Percentiles rank a stretch among this genome's conserved stretches.
phyloP scores from a whole-genome alignment of 805 yeast species.

The Candida succiphila region DNA sequence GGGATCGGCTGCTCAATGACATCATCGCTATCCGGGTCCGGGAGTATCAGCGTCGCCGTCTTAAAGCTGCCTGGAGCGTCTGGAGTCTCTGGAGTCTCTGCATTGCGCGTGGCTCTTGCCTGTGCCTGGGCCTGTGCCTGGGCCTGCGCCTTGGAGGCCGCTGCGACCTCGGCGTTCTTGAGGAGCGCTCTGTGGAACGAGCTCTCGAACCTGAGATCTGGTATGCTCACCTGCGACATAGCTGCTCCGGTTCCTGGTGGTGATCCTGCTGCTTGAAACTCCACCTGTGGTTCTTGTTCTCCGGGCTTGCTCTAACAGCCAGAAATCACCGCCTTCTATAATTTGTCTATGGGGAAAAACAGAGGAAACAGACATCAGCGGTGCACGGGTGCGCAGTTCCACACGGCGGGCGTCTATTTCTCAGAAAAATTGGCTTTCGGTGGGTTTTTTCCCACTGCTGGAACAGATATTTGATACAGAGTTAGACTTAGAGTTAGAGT shows the following conservation, averaged over 20 bases:
- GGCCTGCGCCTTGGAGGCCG: constrained; percentile 6
- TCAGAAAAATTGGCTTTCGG: too few species aligned
- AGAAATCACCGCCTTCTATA: too few species aligned
- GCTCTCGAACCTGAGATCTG: constrained; percentile 62
- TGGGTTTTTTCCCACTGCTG: too few species aligned
- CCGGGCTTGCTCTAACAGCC: too few species aligned
- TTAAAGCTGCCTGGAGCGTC: too few species aligned
- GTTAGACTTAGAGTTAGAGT: too few species aligned
- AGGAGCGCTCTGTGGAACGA: constrained; percentile 37
- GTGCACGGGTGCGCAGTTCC: background rate
- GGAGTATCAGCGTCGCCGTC: background rate
- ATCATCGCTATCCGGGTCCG: background rate
- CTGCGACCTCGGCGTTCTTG: constrained; percentile 10
- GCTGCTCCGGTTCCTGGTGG: too few species aligned
- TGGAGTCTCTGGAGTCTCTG: background rate
- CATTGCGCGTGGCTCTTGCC: constrained; percentile 4
- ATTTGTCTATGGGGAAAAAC: too few species aligned
- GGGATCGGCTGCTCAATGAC: constrained; percentile 18
- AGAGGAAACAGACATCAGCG: background rate
- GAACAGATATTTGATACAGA: too few species aligned
- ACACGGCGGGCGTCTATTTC: too few species aligned
- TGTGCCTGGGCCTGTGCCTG: constrained; percentile 4
- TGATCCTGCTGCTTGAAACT: too few species aligned
- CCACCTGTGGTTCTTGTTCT: too few species aligned
- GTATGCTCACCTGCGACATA: constrained; percentile 22